phyloP scores from a whole-genome alignment of 2,329 filamentous ascomycete species.

The Didymella lethalis region DNA sequence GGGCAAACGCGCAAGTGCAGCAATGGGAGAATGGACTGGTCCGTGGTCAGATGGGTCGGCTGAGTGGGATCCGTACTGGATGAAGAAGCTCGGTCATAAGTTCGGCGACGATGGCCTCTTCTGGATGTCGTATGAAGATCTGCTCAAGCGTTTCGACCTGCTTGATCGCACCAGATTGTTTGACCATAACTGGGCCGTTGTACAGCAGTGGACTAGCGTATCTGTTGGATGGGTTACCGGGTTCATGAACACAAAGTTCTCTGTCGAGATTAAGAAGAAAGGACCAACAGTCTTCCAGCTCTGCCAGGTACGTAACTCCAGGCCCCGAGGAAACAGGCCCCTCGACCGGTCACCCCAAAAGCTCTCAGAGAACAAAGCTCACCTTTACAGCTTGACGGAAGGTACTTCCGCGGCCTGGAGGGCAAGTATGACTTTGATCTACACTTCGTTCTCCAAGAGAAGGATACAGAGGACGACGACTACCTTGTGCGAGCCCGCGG shows the following conservation, averaged over 20 bases:
- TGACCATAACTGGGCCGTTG: constrained; percentile 65
- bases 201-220: constrained; percentile 66
- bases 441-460: constrained; percentile 65
- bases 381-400: constrained; percentile 61
- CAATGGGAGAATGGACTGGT: constrained; percentile 73
- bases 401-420: constrained; percentile 65
- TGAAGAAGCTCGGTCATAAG: constrained; percentile 72
- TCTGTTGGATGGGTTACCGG: constrained; percentile 67
- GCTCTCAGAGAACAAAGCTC: constrained; percentile 16
- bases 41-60: constrained; percentile 82
- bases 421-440: constrained; percentile 65
- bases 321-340: not conserved
- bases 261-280: constrained; percentile 60
- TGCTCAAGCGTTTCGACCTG: constrained; percentile 63
- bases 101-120: constrained; percentile 78
- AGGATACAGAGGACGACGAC: constrained; percentile 56
- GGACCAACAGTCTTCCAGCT: constrained; percentile 65
- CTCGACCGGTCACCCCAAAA: not conserved
- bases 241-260: constrained; percentile 68
- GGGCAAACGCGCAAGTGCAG: constrained; percentile 64
- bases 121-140: constrained; percentile 67
- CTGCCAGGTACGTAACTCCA: constrained; percentile 62
- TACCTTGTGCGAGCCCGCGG: constrained; percentile 63
- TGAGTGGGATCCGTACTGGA: constrained; percentile 83
- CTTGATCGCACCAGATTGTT: constrained; percentile 69